Evolutionary conservation across 75 land plant species (phyloP).

Genomic region (Cunninghamia lanceolata): DNA sequence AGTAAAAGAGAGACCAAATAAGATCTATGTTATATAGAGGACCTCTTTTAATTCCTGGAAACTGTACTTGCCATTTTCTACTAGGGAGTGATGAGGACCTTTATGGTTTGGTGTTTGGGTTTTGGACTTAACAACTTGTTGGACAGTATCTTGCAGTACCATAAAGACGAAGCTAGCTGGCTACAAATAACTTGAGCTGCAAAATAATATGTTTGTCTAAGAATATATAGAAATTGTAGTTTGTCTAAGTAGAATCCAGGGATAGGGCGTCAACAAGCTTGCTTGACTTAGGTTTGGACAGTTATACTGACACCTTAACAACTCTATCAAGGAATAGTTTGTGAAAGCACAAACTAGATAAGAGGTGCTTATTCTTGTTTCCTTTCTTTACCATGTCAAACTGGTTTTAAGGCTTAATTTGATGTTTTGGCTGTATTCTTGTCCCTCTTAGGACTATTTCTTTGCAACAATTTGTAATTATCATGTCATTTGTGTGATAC

Average conservation of each 20-base stretch:
- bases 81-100: background rate
- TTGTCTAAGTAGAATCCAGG: background rate
- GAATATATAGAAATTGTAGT: background rate
- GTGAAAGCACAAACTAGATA: background rate
- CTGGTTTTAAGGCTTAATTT: background rate
- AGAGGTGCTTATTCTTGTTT: background rate
- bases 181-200: background rate
- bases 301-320: too few species aligned
- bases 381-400: background rate
- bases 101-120: background rate
- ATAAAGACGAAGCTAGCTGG: background rate
- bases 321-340: background rate
- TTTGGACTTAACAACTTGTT: background rate
- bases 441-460: background rate
- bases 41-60: background rate
- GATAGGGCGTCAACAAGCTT: background rate
- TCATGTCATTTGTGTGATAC: background rate
- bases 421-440: background rate
- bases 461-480: background rate
- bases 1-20: too few species aligned
- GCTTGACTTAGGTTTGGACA: background rate
- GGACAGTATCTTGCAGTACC: background rate
- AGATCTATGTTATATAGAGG: background rate
- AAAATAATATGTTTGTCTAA: too few species aligned
- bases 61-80: background rate